phyloP scores from a whole-genome alignment of 108 stramenopile genomes.

The Pelagomonas calceolata region DNA sequence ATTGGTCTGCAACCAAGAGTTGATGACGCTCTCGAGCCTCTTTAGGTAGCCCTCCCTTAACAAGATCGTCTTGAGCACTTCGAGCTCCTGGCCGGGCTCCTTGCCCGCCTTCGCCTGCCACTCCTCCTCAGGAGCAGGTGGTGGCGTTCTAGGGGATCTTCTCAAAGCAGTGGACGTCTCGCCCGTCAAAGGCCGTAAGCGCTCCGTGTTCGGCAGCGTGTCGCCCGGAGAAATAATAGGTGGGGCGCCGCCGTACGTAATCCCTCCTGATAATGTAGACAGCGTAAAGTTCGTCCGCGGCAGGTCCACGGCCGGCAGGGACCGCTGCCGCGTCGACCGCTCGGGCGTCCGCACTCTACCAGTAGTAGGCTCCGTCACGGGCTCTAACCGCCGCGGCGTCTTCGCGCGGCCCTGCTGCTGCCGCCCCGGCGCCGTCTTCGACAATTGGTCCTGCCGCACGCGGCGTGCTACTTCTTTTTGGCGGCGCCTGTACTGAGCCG shows the following conservation, averaged over 20 bases:
- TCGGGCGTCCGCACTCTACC: background rate
- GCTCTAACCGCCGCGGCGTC: background rate
- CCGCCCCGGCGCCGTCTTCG: background rate
- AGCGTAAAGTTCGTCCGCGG: background rate
- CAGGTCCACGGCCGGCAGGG: no score
- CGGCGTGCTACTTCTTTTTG: background rate
- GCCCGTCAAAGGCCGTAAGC: no score
- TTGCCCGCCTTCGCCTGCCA: background rate
- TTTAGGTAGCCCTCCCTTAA: constrained; percentile 18
- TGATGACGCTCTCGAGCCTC: background rate
- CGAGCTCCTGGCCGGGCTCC: constrained; percentile 7
- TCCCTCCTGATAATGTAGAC: constrained; percentile 3
- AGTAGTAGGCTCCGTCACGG: no score
- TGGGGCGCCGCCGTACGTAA: background rate
- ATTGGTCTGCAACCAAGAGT: background rate
- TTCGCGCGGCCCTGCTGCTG: background rate
- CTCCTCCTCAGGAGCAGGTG: no score
- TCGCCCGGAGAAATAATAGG: background rate
- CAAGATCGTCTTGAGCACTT: constrained; percentile 21
- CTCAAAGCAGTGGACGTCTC: no score
- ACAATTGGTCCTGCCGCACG: background rate
- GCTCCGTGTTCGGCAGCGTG: no score
- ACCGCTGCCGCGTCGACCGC: background rate
- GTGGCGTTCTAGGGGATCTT: no score
- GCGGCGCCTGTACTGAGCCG: background rate